These are phyloP conservation scores for Magnolia sinica DNA, from an alignment of 164 flowering plant genomes.

Conservation along the genomic window DNA sequence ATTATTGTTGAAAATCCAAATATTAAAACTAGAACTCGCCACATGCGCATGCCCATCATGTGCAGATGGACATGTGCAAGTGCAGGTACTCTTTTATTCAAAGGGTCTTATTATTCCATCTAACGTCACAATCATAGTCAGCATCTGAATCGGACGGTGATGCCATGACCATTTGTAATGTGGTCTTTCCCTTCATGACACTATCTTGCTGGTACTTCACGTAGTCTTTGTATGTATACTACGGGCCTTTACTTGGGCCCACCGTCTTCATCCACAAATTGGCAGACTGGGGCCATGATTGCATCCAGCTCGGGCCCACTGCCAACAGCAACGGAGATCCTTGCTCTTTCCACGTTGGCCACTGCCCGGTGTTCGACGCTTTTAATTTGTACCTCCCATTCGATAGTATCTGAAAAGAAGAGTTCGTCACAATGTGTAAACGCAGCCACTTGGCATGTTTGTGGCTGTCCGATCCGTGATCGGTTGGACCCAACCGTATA, in stretches of 20 bases:
- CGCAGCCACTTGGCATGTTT: not conserved
- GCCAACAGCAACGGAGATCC: slow-evolving; percentile 26
- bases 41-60: too few relatives aligned
- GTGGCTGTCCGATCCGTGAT: not conserved
- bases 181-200: slow-evolving; percentile 9
- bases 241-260: slow-evolving; percentile 9
- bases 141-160: not conserved
- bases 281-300: slow-evolving; percentile 12
- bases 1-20: too few relatives aligned
- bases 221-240: slow-evolving; percentile 15
- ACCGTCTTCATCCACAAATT: slow-evolving; percentile 4
- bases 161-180: not conserved
- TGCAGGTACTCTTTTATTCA: too few relatives aligned
- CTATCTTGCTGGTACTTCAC: slow-evolving; percentile 11
- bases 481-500: too few relatives aligned
- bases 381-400: slow-evolving; percentile 22
- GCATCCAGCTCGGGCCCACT: slow-evolving; percentile 23
- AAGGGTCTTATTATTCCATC: too few relatives aligned
- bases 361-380: slow-evolving; percentile 19
- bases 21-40: too few relatives aligned
- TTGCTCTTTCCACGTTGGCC: slow-evolving; percentile 11
- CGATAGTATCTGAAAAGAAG: slow-evolving; percentile 6
- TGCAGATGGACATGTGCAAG: too few relatives aligned
- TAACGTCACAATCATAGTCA: too few relatives aligned
- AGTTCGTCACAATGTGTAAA: not conserved